Conservation (phyloP, 139 green algal species). For the Diplosphaera chodatii region DNA sequence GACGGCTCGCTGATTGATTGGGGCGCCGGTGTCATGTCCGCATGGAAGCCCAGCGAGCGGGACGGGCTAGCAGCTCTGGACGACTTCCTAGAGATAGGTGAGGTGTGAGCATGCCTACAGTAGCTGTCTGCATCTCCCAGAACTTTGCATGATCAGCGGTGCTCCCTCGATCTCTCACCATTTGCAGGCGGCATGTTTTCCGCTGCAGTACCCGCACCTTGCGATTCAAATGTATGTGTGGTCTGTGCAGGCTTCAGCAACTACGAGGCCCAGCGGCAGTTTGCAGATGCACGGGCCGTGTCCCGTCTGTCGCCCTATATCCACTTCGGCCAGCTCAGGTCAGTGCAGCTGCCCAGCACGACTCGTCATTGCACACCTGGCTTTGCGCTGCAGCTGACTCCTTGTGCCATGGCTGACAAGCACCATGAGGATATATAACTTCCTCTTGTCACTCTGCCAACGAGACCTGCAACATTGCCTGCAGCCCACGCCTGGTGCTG, state of each 20-base stretch:
- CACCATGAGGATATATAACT: too few species aligned
- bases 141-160: too few species aligned
- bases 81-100: constrained; percentile 24
- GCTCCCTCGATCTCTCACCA: too few species aligned
- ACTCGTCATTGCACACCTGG: too few species aligned
- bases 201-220: too few species aligned
- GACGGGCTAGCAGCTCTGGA: constrained; percentile 27
- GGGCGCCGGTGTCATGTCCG: constrained; percentile 13
- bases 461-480: background rate
- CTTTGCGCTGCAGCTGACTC: too few species aligned
- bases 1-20: constrained; percentile 26
- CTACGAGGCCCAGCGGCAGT: constrained; percentile 37
- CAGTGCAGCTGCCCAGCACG: too few species aligned
- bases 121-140: too few species aligned
- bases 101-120: background rate
- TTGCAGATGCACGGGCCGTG: constrained; percentile 41
- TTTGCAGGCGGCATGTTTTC: too few species aligned
- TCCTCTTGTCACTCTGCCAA: too few species aligned
- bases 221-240: too few species aligned
- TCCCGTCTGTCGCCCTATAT: constrained; percentile 53
- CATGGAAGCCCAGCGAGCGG: constrained; percentile 33
- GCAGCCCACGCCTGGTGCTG: constrained; percentile 26
- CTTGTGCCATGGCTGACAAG: too few species aligned
- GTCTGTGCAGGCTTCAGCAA: constrained; percentile 19
- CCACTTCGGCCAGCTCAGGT: constrained; percentile 42